These are phyloP conservation scores for Globisporangium paroecandrum DNA, from an alignment of 352 stramenopile species.

Conservation along the genomic window DNA sequence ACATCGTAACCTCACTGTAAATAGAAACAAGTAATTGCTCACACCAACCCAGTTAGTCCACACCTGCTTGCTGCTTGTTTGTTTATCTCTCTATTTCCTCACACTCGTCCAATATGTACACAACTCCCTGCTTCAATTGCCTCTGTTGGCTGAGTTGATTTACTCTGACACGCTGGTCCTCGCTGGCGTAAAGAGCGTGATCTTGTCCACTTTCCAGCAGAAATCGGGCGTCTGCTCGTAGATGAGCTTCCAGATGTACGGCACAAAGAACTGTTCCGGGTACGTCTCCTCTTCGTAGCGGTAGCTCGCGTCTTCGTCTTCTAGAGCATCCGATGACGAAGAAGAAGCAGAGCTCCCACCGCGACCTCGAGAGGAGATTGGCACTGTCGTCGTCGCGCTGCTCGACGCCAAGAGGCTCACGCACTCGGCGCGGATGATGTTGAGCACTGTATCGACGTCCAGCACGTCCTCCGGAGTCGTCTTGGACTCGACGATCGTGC, in stretches of 20 bases:
- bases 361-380: background rate
- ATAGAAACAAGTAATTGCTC: constrained; percentile 6
- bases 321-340: constrained; percentile 3
- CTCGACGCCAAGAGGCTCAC: constrained; percentile 57
- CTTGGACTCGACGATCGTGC: constrained; percentile 58
- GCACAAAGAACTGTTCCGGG: constrained; percentile 76
- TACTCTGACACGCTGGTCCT: constrained; percentile 20
- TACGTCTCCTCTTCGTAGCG: constrained; percentile 71
- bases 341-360: background rate
- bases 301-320: constrained; percentile 71
- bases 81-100: background rate
- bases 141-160: background rate
- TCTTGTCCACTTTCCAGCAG: constrained; percentile 77
- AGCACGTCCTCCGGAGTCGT: constrained; percentile 51
- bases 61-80: background rate
- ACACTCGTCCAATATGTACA: background rate
- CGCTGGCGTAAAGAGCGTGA: constrained; percentile 64
- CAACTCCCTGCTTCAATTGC: background rate
- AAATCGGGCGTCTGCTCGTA: constrained; percentile 75
- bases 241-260: constrained; percentile 75
- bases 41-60: background rate
- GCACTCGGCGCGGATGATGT: constrained; percentile 68
- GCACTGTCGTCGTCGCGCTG: constrained; percentile 19
- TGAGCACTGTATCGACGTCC: constrained; percentile 60
- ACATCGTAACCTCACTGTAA: constrained; percentile 13